Evolutionary conservation across 345 rosid genomes (phyloP), one percentile per base, ranked within the genome.

Genomic region (Carallia pectinifolia): DNA sequence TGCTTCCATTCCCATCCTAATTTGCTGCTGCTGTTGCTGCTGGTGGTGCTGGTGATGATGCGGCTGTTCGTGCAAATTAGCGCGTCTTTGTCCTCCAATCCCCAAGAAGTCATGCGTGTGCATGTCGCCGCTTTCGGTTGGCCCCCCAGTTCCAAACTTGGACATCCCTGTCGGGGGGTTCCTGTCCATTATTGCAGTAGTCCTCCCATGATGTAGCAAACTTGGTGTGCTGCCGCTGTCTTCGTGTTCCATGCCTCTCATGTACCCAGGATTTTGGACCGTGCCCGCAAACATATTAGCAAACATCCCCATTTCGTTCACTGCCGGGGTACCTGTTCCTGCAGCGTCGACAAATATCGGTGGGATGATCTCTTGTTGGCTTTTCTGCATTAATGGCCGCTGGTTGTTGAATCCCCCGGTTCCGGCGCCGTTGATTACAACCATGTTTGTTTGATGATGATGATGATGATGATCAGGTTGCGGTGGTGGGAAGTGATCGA

Each of bases 51-150:
- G 64, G 0, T 65, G 76, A 55, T 64, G 44, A 23, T 68, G 76
- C 30, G 73, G 80, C 2, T 75, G 82, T 48, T 82, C 84, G 31
- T 76, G 85, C 64, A 84, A 69, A 62, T 59, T 73, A 13, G 52
- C 39, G 18, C 66, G 67, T n/a, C 82, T 79, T 18, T 80, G 33
- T 30, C 84, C 88, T 62, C 84, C 90, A 34, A 85, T 75, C 30
- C 87, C 93, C 90, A 88, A 61, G 61, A 86, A 86, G 44, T 88
- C 90, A 63, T 74, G 84, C 0, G 85, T 82, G 76, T 70, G 81
- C 85, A 82, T 65, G 53, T 72, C 82, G 39, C 69, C 65, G n/a
- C 71, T 78, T 15, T 52, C 78, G n/a, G 33, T 61, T 5, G 7
- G 23, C 23, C 23, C 27, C 18, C 53, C 72, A 9, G 9, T 75